A percentile compares a stretch with the other conserved stretches of the same genome.
These are phyloP conservation scores for Leccinum subatratum DNA, from an alignment of 1,284 basidiomycete species.

Conservation along the genomic window DNA sequence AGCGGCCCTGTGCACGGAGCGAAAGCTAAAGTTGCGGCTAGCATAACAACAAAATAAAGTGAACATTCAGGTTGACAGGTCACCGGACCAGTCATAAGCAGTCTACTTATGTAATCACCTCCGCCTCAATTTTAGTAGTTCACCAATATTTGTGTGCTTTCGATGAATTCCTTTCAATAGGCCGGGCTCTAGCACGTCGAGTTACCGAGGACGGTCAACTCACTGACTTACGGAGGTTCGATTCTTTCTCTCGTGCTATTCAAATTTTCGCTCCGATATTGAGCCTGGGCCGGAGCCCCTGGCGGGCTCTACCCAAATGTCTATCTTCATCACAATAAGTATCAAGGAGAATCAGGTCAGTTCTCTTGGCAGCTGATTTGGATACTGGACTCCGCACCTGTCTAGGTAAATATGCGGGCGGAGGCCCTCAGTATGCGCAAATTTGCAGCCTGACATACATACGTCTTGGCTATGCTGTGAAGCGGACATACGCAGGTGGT, in stretches of 20 bases:
- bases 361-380: slow-evolving; percentile 14
- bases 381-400: not conserved
- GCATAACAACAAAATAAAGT: slow-evolving; percentile 5
- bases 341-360: slow-evolving; percentile 4
- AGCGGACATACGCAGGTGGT: slow-evolving; percentile 5
- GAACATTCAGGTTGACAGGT: not conserved
- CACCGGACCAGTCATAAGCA: not conserved
- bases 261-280: not conserved
- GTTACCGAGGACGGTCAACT: not conserved
- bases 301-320: slow-evolving; percentile 4
- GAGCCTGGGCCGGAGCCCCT: not conserved
- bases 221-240: not conserved
- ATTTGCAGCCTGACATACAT: not conserved
- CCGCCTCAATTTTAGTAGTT: slow-evolving; percentile 8
- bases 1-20: slow-evolving; percentile 7
- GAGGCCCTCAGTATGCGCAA: not conserved
- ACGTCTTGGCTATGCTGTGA: slow-evolving; percentile 10
- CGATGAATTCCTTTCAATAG: not conserved
- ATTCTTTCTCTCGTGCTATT: slow-evolving; percentile 2
- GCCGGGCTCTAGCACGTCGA: not conserved
- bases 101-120: not conserved
- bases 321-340: slow-evolving; percentile 4
- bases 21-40: slow-evolving; percentile 1
- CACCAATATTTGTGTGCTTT: not conserved
- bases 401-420: not conserved